phyloP scores from a whole-genome alignment of 345 rosid species.

The Iberis pinnata region DNA sequence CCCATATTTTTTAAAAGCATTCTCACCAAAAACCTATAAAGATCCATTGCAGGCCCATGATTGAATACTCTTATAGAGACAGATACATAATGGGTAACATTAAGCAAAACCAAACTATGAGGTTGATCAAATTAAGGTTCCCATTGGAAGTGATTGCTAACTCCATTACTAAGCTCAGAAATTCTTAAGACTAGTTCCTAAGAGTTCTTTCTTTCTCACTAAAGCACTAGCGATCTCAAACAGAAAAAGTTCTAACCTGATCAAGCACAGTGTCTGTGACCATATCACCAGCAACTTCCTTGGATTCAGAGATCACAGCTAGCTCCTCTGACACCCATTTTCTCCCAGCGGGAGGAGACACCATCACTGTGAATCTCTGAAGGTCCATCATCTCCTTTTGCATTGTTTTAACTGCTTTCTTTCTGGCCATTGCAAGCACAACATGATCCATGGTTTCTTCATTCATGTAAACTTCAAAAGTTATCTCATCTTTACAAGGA shows the following conservation, averaged over 20 bases:
- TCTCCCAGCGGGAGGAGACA: constrained; percentile 47
- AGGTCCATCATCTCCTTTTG: constrained; percentile 80
- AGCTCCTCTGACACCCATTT: constrained; percentile 76
- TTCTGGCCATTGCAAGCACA: constrained; percentile 73
- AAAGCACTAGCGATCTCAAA: too few relatives aligned
- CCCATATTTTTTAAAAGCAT: constrained; percentile 77
- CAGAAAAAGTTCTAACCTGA: constrained; percentile 57
- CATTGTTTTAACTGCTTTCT: constrained; percentile 78
- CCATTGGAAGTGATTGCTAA: too few relatives aligned
- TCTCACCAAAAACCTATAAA: constrained; percentile 85
- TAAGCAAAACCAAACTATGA: neutral
- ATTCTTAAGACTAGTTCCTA: too few relatives aligned
- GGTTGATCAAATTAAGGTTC: too few relatives aligned
- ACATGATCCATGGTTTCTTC: constrained; percentile 90
- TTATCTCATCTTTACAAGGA: constrained; percentile 85
- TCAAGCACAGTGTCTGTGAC: constrained; percentile 84
- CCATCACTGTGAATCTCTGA: constrained; percentile 58
- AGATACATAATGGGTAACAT: too few relatives aligned
- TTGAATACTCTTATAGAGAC: too few relatives aligned
- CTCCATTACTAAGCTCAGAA: too few relatives aligned
- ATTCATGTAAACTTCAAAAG: constrained; percentile 85
- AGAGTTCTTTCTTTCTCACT: too few relatives aligned
- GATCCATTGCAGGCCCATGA: constrained; percentile 6
- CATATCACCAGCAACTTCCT: constrained; percentile 92
- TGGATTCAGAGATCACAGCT: constrained; percentile 71